Evolutionary conservation across 2,329 filamentous ascomycete species (phyloP).

Genomic region (Nemania abortiva): DNA sequence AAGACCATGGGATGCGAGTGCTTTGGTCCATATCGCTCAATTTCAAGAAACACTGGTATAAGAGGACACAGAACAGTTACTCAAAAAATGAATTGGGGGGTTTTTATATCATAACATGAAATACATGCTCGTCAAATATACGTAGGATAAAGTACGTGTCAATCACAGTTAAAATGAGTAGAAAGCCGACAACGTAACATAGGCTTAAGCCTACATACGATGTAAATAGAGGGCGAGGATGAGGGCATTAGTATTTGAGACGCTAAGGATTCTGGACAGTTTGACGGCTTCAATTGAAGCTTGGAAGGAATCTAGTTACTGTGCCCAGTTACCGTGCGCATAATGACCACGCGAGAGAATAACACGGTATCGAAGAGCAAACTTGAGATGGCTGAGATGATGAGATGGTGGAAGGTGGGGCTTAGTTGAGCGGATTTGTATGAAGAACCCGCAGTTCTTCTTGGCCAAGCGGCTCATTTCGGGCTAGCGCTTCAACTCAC

Average conservation of each 20-base stretch:
- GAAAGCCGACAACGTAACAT: not conserved
- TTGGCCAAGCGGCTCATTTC: conserved; percentile 9
- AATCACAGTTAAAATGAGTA: not conserved
- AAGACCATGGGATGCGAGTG: not conserved
- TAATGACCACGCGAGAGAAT: not conserved
- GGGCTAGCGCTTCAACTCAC: conserved; percentile 20
- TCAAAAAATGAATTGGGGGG: not conserved
- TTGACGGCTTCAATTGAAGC: not conserved
- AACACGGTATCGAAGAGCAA: not conserved
- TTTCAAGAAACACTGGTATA: not conserved
- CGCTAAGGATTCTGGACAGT: not conserved
- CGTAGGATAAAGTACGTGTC: not conserved
- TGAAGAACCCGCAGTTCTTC: conserved; percentile 21
- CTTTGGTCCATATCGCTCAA: not conserved
- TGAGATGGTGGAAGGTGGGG: not conserved
- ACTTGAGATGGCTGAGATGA: conserved; percentile 3
- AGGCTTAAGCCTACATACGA: not conserved
- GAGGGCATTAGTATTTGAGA: not conserved
- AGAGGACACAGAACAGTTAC: not conserved
- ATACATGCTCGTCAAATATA: no score
- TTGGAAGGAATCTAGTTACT: not conserved
- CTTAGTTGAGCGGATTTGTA: conserved; percentile 34
- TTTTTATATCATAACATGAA: not conserved
- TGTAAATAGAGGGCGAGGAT: no score
- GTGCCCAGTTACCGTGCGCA: conserved; percentile 8